phyloP scores from a whole-genome alignment of 2,329 filamentous ascomycete species.

The Neurospora crassa region DNA sequence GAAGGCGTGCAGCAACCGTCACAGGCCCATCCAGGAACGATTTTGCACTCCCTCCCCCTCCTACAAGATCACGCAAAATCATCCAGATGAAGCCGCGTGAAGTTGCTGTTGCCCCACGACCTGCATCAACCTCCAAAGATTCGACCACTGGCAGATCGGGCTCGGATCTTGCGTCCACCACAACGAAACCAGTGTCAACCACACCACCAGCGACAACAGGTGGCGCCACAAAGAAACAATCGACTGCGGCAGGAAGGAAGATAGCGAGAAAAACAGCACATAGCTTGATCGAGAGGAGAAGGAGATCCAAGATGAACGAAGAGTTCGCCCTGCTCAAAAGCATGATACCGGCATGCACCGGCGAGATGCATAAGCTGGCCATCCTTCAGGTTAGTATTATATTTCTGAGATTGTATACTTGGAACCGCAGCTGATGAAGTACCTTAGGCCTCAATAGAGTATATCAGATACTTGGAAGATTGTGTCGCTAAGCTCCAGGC shows the following conservation, averaged over 20 bases:
- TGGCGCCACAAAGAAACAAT: slow-evolving; percentile 63
- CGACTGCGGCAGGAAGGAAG: slow-evolving; percentile 80
- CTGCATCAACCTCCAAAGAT: neutral
- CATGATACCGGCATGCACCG: slow-evolving; percentile 93
- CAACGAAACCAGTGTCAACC: neutral
- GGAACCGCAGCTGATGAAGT: slow-evolving; percentile 2
- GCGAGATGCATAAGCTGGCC: slow-evolving; percentile 96
- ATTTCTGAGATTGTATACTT: neutral
- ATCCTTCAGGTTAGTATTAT: slow-evolving; percentile 67
- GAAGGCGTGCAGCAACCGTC: slow-evolving; percentile 39
- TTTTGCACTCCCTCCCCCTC: slow-evolving; percentile 82
- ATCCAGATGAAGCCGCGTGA: slow-evolving; percentile 85
- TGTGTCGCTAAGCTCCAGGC: slow-evolving; percentile 74
- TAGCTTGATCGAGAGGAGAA: slow-evolving; percentile 81
- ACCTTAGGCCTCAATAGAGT: slow-evolving; percentile 82
- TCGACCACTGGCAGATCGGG: slow-evolving; percentile 9
- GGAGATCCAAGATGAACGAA: slow-evolving; percentile 97
- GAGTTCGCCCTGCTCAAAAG: slow-evolving; percentile 89
- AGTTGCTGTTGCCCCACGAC: slow-evolving; percentile 22
- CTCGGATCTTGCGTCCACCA: neutral
- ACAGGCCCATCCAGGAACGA: slow-evolving; percentile 43
- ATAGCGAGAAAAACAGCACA: slow-evolving; percentile 94
- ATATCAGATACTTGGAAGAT: slow-evolving; percentile 86
- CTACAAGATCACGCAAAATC: slow-evolving; percentile 86
- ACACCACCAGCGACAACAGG: slow-evolving; percentile 16